Base-by-base conservation (phyloP, 1,284 basidiomycete species). In the Naganishia cerealis region DNA sequence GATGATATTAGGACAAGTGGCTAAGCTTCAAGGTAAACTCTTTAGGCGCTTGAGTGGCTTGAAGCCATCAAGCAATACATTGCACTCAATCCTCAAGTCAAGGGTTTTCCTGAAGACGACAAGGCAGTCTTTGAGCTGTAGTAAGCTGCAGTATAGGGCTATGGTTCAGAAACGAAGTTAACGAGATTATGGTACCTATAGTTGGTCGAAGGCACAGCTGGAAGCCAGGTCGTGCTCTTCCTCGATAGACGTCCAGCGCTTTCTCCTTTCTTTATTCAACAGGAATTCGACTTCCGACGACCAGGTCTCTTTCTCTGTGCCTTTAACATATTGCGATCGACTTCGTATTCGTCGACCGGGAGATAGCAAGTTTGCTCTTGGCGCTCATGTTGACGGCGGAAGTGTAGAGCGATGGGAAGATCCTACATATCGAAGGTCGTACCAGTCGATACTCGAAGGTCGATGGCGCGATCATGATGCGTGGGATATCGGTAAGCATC, bases 341-440 rank as follows among this genome's bases (percentile, higher is more conserved):
- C 80, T 92, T 26, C 83, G 90, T 1, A 88, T 92, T 54, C 84
- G 90, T 6, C 83, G 84, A 40, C 89, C 90, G 0, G 90, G 90
- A 0, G 89, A 90, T 72, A 78, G 82, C 9, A 82, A 83, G 57
- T 92, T 91, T 85, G 82, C 84, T 7, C 80, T 91, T 3, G 89
- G 87, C 0, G 86, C 90, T 4, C 90, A 92, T 73, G 83, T 90
- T 57, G 90, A 92, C 74, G 88, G 87, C 0, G 90, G 90, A 0
- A 84, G 86, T 5, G 80, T 91, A 36, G 90, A 92, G 78, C 80
- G 88, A 0, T 92, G 90, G 90, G 90, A 92, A 77, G 90, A 91
- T 75, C 78, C 81, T 0, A 79, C 76, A 0, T 89, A 87, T 74
- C 80, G 87, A n/a, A 74, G 72, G 0, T 86, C 86, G 26, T 91